Evolutionary conservation across 306 rosid species (phyloP).

Genomic region (Vachellia collinsii): DNA sequence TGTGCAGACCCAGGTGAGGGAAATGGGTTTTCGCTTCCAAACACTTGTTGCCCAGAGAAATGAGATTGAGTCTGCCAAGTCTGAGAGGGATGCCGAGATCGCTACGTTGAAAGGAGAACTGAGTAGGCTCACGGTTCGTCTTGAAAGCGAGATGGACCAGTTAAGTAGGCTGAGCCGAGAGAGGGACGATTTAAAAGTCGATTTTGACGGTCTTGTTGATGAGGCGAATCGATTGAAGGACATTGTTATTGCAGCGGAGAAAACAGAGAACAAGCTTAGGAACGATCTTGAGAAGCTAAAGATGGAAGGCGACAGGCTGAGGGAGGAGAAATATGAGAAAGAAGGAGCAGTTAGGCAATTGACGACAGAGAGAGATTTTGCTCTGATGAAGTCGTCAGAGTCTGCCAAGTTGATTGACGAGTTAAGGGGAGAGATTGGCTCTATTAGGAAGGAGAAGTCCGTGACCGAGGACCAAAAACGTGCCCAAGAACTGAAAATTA

Average conservation of each 20-base stretch:
- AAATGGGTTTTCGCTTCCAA: constrained; percentile 40
- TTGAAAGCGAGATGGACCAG: constrained; percentile 45
- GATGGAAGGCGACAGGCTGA: constrained; percentile 32
- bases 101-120: constrained; percentile 37
- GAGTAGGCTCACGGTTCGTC: constrained; percentile 18
- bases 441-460: constrained; percentile 45
- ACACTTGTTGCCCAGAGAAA: constrained; percentile 36
- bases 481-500: constrained; percentile 29
- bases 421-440: constrained; percentile 48
- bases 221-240: constrained; percentile 45
- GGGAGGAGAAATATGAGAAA: constrained; percentile 40
- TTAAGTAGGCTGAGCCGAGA: constrained; percentile 42
- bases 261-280: constrained; percentile 32
- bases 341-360: constrained; percentile 37
- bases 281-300: constrained; percentile 42
- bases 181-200: constrained; percentile 48
- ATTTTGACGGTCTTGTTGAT: constrained; percentile 21
- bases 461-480: constrained; percentile 41
- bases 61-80: constrained; percentile 41
- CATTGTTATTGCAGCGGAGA: constrained; percentile 44
- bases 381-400: constrained; percentile 42
- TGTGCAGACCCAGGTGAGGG: constrained; percentile 42
- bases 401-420: constrained; percentile 32
- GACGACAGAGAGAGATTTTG: constrained; percentile 47
- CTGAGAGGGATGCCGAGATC: constrained; percentile 46